Evolutionary conservation across 805 yeast species (phyloP).

Genomic region (Kazachstania psychrophila): DNA sequence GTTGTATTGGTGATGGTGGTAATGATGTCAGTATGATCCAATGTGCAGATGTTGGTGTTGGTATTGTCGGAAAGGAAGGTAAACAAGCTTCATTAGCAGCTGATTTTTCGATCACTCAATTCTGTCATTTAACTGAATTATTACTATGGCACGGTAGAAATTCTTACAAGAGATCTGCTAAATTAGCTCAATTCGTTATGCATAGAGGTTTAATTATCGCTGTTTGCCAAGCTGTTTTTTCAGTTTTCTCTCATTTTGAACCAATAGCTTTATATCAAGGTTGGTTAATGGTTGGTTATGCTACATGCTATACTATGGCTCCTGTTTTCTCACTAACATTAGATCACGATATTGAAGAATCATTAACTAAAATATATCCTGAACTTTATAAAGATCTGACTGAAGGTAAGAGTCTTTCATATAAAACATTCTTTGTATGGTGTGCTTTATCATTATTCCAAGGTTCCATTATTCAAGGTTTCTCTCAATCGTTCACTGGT

Average conservation of each 20-base stretch:
- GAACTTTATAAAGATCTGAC: slow-evolving; percentile 90
- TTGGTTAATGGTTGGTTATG: slow-evolving; percentile 97
- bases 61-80: slow-evolving; percentile 98
- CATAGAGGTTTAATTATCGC: slow-evolving; percentile 93
- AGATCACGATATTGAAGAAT: slow-evolving; percentile 86
- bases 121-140: slow-evolving; percentile 77
- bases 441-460: slow-evolving; percentile 82
- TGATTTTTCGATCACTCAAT: slow-evolving; percentile 88
- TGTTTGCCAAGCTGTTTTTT: slow-evolving; percentile 89
- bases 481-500: slow-evolving; percentile 71
- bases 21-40: slow-evolving; percentile 99
- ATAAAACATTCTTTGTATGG: slow-evolving; percentile 86
- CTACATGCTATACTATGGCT: slow-evolving; percentile 94
- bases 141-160: slow-evolving; percentile 97
- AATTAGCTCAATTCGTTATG: slow-evolving; percentile 88
- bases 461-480: slow-evolving; percentile 75
- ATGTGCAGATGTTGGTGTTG: slow-evolving; percentile 97
- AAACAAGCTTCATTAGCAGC: slow-evolving; percentile 96
- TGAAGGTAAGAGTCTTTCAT: slow-evolving; percentile 77
- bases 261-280: slow-evolving; percentile 94
- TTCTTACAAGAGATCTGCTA: slow-evolving; percentile 91
- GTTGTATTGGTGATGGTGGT: slow-evolving; percentile 99
- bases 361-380: slow-evolving; percentile 81
- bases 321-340: slow-evolving; percentile 91
- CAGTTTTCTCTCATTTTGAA: slow-evolving; percentile 77